Evolutionary conservation across 768 basidiomycete genomes (phyloP).

Genomic region (Rhodocollybia butyracea): DNA sequence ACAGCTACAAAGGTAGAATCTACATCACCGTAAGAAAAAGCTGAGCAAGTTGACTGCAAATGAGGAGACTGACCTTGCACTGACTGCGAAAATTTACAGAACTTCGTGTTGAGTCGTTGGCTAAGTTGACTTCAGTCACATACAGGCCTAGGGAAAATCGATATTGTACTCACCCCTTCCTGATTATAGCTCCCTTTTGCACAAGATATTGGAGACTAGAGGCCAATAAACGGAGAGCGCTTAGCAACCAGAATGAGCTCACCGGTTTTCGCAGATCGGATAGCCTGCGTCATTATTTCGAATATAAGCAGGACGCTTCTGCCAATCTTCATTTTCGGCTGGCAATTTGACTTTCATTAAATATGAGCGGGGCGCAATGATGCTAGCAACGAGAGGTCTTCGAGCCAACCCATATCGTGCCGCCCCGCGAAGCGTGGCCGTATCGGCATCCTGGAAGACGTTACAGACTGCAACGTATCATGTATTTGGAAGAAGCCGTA

Average conservation of each 20-base stretch:
- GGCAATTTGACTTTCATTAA: constrained; percentile 93
- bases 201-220: constrained; percentile 82
- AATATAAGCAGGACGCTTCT: constrained; percentile 85
- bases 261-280: constrained; percentile 84
- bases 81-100: constrained; percentile 65
- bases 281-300: constrained; percentile 72
- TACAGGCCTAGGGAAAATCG: not conserved
- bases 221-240: constrained; percentile 15
- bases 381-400: constrained; percentile 71
- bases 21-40: constrained; percentile 24
- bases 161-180: constrained; percentile 66
- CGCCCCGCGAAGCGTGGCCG: constrained; percentile 85
- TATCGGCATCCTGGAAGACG: constrained; percentile 92
- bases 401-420: constrained; percentile 83
- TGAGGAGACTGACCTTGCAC: constrained; percentile 34
- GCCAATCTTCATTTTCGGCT: constrained; percentile 80
- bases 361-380: constrained; percentile 81
- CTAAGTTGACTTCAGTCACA: not conserved
- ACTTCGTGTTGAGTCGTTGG: constrained; percentile 9
- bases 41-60: not conserved
- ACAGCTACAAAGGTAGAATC: constrained; percentile 83
- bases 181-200: constrained; percentile 80
- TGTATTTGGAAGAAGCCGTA: no score
- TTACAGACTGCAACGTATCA: no score
- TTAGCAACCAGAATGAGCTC: constrained; percentile 18